Percentiles rank a stretch among this genome's conserved stretches.
phyloP scores from a whole-genome alignment of 148 eudicot genomes.

The Rhododendron molle region DNA sequence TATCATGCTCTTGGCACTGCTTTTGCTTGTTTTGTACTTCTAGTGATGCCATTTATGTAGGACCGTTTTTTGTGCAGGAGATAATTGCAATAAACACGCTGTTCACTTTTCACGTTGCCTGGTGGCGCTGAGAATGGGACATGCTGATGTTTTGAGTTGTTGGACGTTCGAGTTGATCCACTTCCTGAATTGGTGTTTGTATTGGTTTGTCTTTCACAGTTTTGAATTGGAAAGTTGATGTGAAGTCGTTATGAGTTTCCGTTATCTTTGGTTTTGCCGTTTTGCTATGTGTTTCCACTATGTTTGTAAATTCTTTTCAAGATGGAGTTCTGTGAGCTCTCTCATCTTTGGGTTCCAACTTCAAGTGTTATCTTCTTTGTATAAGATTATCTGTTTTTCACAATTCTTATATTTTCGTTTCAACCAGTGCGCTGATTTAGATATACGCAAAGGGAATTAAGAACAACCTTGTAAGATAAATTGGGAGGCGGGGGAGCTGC shows the following conservation, averaged over 20 bases:
- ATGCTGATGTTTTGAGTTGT: neutral
- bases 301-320: neutral
- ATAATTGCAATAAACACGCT: neutral
- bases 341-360: neutral
- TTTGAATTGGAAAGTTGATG: neutral
- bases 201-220: neutral
- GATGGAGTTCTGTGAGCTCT: neutral
- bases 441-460: neutral
- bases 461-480: neutral
- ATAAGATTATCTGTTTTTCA: neutral
- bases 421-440: neutral
- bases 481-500: too few relatives aligned
- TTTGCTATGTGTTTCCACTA: neutral
- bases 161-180: neutral
- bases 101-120: neutral
- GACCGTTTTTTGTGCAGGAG: neutral
- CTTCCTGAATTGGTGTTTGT: neutral
- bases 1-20: neutral
- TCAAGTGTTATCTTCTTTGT: neutral
- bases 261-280: neutral
- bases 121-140: neutral
- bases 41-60: neutral
- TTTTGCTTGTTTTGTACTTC: neutral
- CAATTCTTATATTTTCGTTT: neutral
- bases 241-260: neutral